Evolutionary conservation across 1,139 yeast species (phyloP), one percentile per base, ranked within the genome.

Genomic region (Nadsonia starkeyi-henricii): DNA sequence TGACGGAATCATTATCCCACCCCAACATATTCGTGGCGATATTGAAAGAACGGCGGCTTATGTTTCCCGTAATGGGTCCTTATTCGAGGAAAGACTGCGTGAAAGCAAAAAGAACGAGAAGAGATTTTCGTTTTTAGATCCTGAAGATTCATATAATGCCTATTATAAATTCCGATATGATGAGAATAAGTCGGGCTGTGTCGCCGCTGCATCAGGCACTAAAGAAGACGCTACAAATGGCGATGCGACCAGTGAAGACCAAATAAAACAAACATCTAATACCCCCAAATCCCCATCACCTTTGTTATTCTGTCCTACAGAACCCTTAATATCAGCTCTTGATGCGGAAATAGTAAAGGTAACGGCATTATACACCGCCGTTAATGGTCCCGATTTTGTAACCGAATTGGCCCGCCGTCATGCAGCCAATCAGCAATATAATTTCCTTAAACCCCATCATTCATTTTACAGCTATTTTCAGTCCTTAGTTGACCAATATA

Each of bases 41-140:
- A 80, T 88, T 17, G 81, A 77, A 49, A 84, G 82, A 59, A 85
- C 95, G 0, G 85, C 82, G 1, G 76, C 69, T 2, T 85, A 81
- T 58, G 85, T 88, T 12, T 58, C 68, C 33, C 72, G 84, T 54
- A 83, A 85, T 59, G 96, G 95, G 70, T 26, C 48, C 28, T 47
- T 51, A 9, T 84, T 86, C 63, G 93, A 81, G 57, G 70, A 71
- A 4, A 68, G 85, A 50, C 72, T 86, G 48, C 66, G 65, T 30
- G 66, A 68, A 44, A 67, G 66, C 39, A 79, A 76, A 52, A 62
- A 67, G 36, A 64, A 65, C 21, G 74, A 72, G 51, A 68, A 71
- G 28, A 79, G 81, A 61, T 86, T 86, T 60, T 67, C 74, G 23
- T 88, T 88, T 59, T 62, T 86, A 13, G 63, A 70, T 19, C 70